Evolutionary conservation across 2,329 filamentous ascomycete genomes (phyloP), one percentile per base, ranked within the genome.

Genomic region (Fusarium sp.): DNA sequence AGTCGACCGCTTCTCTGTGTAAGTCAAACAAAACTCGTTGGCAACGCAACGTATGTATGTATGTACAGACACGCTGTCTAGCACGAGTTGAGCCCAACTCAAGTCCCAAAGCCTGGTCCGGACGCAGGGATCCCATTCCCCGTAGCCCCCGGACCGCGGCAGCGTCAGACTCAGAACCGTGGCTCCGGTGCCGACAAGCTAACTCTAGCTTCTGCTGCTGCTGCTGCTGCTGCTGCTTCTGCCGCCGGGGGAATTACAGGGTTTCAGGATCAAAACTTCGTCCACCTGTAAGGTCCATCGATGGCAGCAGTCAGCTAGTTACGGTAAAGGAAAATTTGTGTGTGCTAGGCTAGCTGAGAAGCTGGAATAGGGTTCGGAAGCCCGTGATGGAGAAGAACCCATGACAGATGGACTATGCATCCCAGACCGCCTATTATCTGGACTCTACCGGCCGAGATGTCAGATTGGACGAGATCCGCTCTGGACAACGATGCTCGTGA

Each of bases 101-200:
- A 35, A 35, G 33, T 35, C 47, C 18, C 33, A 35, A 42, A 47
- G 58, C 23, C 46, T 42, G 67, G 53, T 52, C 57, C 65, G 67
- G 69, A 15, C 56, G 66, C 69, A 71, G 59, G 70, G 70, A 33
- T 58, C 33, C 23, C 29, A 56, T 63, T 71, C 67, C 70, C 70
- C 67, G 70, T 69, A 51, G 49, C 43, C 60, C 59, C 63, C 57
- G 51, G 48, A 66, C 65, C 58, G 70, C 67, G 67, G 69, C 69
- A 67, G 69, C 53, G 66, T 69, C 66, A 68, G 70, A 72, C 69
- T 69, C 68, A 68, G 70, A 72, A 72, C 70, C 70, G 67, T 71
- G 70, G 70, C 70, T 72, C 67, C 55, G 70, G 70, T 72, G 70
- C 70, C 70, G 67, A 72, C 51, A 56, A 46, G 40, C 55, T 57